Base-by-base conservation (phyloP, 1,284 basidiomycete species). In the Boletellus deceptivus region DNA sequence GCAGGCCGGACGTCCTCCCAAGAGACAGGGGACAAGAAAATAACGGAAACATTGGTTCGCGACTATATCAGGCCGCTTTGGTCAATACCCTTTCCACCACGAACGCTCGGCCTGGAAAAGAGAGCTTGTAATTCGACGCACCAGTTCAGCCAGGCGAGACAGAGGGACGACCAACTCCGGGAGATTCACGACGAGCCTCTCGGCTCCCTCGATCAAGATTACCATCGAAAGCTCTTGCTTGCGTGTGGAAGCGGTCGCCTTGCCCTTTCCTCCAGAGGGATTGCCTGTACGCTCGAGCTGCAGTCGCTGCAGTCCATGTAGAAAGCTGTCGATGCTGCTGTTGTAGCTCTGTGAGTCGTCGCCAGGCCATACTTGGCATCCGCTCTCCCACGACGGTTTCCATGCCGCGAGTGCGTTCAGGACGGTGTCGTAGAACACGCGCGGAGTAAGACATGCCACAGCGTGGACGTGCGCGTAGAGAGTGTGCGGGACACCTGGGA, bases 1-100 rank as follows among this genome's bases (percentile, higher is more conserved):
- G 79, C 67, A 0, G 90, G 89, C 9, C 83, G 78, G 17, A 92
- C 75, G 55, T 88, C 80, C 55, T 89, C 83, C 91, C 91, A 93
- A 16, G 78, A 76, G 7, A 80, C 73, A 41, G 81, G 75, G 1
- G 89, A 91, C 25, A 88, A 65, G 47, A 93, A 76, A 4, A 93
- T 73, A 0, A 87, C 79, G 2, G 78, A 80, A 18, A 79, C 59
- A 3, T 75, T 72, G 9, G 74, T 59, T 24, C 69, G 73, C 8
- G 74, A 65, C 79, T 80, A 51, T 18, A 33, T 48, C 45, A 10
- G 20, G 20, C 20, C 20, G 55, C 35, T 16, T 25, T n/a, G 43
- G 52, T 58, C 34, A 54, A 43, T 43, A 49, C 3, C 14, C 27
- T 37, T n/a, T 39, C 34, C 10, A 29, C 33, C 17, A 9, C 9